Evolutionary conservation across 345 rosid genomes (phyloP), one percentile per base, ranked within the genome.

Genomic region (Schrenkiella parvula): DNA sequence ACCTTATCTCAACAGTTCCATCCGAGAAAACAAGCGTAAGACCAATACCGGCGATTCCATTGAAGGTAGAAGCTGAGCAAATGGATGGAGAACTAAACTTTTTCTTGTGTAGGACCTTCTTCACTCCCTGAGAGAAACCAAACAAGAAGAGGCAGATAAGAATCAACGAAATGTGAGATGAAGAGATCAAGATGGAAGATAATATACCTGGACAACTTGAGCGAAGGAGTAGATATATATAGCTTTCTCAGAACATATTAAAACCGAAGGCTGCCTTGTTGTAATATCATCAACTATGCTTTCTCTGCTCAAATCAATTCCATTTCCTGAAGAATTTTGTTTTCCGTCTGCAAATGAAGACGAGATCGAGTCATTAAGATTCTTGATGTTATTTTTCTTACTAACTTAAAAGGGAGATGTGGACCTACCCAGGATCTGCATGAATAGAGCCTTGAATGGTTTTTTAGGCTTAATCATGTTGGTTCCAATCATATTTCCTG

Each of bases 1-100:
- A 93, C 97, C 98, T 93, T 82, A 91, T 83, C 79, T 91, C 97
- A 68, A 89, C 51, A 59, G 78, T 83, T 68, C 95, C 98, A 58
- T 70, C 79, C 41, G 84, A 52, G 76, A 85, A 85, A 55, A 86
- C 79, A 71, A 93, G 97, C 9, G 84, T 74, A 38, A 91, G 93
- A 77, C 95, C 95, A 66, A 84, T 81, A 78, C 83, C 84, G 14
- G 95, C 72, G 18, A 71, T 80, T 76, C 81, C 62, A 51, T 47
- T 70, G 69, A 93, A 87, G 22, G 87, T 80, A 39, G 96, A 89
- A 77, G 97, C 98, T 85, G 85, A 93, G 85, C 86, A 89, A 76
- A 95, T 86, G 12, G 85, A 66, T 34, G 83, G 76, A 52, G 91
- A 85, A 53, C 73, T 78, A 15, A 91, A 91, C 83, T 89, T 93